Evolutionary conservation across 23 red algal species (phyloP), one percentile per base, ranked within the genome.

Genomic region (Gracilaria domingensis): DNA sequence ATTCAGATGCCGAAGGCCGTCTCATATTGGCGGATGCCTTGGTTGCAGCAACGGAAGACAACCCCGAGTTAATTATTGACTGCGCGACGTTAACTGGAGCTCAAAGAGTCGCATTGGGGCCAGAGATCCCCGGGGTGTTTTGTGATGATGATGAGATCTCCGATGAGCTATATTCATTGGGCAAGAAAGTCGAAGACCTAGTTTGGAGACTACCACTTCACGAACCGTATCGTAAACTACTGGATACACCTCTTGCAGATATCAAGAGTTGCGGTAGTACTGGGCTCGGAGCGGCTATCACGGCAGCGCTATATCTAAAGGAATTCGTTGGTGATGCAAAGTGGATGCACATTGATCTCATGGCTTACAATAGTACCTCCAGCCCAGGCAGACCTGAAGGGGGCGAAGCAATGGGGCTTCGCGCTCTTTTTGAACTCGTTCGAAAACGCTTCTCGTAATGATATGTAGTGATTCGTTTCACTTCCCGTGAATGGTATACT

Each of bases 321-420:
- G 94, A 96, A 80, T 99, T 99, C 83, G 94, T 99, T 0, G 66
- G 62, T 4, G 67, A 83, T 9, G 40, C 67, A 21, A 80, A 71
- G 30, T 99, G 97, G 97, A 92, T 99, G 12, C 97, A 99, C 74
- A 42, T 99, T 21, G 97, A 99, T 72, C 54, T 95, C 18, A 99
- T 96, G 93, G 97, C 75, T 12, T 99, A 94, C 84, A 95, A 95
- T 54, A 26, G 75, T 26, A 49, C 85, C n/a, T 76, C 94, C 18
- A 86, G 59, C 44, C 84, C 93, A 34, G 97, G 97, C 45, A 86
- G 95, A 24, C 97, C 97, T 0, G 97, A 99, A 69, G 97, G 97
- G 7, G 97, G 97, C 35, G 91, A 94, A 58, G 97, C 84, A 12
- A 90, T 92, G 91, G 97, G 97, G 58, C 53, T 96, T 57, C 92